Conservation (phyloP, 805 yeast species). For the Hanseniaspora jakobsenii region DNA sequence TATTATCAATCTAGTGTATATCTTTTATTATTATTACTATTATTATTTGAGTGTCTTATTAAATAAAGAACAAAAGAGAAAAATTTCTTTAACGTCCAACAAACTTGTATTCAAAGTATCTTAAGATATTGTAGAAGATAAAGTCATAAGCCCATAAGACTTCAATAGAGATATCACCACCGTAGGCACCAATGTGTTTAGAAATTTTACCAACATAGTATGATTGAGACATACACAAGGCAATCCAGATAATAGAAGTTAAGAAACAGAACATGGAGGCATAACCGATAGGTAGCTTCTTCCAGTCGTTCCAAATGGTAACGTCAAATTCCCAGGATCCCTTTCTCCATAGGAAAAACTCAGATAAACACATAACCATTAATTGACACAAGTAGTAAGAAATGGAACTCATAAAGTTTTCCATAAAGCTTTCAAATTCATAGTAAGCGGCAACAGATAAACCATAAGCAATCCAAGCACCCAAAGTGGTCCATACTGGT, state of each 20-base stretch:
- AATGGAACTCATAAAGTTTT: slow-evolving; percentile 77
- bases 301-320: slow-evolving; percentile 44
- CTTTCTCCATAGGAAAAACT: slow-evolving; percentile 68
- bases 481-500: slow-evolving; percentile 64
- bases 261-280: slow-evolving; percentile 72
- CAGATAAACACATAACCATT: slow-evolving; percentile 57
- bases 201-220: slow-evolving; percentile 72
- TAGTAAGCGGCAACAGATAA: slow-evolving; percentile 82
- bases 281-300: slow-evolving; percentile 55
- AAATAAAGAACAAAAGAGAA: too few relatives aligned
- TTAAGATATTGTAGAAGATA: slow-evolving; percentile 43
- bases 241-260: slow-evolving; percentile 76
- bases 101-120: slow-evolving; percentile 63
- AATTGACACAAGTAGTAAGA: slow-evolving; percentile 87
- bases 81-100: slow-evolving; percentile 31
- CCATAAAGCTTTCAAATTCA: slow-evolving; percentile 60
- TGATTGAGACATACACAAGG: slow-evolving; percentile 71
- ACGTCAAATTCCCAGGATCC: slow-evolving; percentile 49
- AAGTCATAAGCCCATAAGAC: slow-evolving; percentile 58
- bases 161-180: slow-evolving; percentile 70
- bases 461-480: slow-evolving; percentile 66
- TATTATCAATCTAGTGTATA: not conserved
- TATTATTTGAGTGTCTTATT: too few relatives aligned
- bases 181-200: slow-evolving; percentile 39
- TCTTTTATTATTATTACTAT: not conserved